These are phyloP conservation scores for Durusdinium trenchii DNA, from an alignment of 73 alveolate genomes.

Conservation along the genomic window DNA sequence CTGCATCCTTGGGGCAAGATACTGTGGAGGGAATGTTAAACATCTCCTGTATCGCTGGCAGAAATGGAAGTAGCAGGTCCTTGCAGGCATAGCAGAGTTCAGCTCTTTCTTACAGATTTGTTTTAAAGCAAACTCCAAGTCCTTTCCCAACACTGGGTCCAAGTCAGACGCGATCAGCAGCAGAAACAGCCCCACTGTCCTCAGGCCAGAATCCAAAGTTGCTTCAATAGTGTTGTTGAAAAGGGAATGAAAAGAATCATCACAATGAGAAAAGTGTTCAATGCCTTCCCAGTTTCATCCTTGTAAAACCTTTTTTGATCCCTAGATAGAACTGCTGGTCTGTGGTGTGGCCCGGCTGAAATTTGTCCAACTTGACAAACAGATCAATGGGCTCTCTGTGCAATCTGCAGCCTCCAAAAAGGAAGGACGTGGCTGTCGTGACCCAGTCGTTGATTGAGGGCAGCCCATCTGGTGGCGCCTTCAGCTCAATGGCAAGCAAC, in stretches of 20 bases:
- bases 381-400: slow-evolving; percentile 31
- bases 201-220: neutral
- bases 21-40: neutral
- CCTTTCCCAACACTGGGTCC: slow-evolving; percentile 35
- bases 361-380: neutral
- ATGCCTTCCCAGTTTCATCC: neutral
- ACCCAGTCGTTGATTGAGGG: slow-evolving; percentile 31
- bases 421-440: neutral
- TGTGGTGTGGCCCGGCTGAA: neutral
- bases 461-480: neutral
- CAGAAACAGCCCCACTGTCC: slow-evolving; percentile 5
- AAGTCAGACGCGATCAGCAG: slow-evolving; percentile 15
- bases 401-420: neutral
- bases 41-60: neutral
- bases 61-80: neutral
- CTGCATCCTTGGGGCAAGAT: neutral
- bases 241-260: neutral
- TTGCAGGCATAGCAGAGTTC: neutral
- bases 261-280: neutral
- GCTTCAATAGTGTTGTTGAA: too few relatives aligned
- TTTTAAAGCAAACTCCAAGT: too few relatives aligned
- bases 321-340: neutral
- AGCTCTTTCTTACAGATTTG: neutral
- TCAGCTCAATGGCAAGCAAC: neutral
- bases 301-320: neutral